Evolutionary conservation across 257 asterid species (phyloP), one percentile per base, ranked within the genome.

Genomic region (Salvia miltiorrhiza): DNA sequence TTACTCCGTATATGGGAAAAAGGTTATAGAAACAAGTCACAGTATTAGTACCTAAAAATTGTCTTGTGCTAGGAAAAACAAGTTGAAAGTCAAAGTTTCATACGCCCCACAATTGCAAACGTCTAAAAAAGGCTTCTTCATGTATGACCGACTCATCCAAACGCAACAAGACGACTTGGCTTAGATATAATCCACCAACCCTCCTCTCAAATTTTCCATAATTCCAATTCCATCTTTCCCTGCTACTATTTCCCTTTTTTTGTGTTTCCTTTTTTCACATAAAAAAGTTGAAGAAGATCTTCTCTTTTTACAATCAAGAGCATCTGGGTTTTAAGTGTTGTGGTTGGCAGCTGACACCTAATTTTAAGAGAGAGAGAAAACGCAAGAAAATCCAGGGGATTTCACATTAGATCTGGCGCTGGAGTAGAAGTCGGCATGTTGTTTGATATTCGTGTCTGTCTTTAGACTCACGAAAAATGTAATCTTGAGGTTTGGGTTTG

Each of bases 341-440:
- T 48, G 58, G 70, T 73, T 71, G 77, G 73, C 72, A 69, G 82
- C 71, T 74, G 75, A 69, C 65, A 53, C 78, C 56, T 56, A 72
- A 37, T 37, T 62, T 45, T 57, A 37, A 23, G 52, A 53, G 72
- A 63, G 60, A 73, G 65, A 75, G 73, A 52, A 52, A 53, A 9
- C 54, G 1, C 48, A 43, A 67, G 75, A 72, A 60, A 40, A 48
- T 19, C 24, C 48, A 20, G 67, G 74, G 79, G 74, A 19, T 81
- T 30, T 82, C 86, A 76, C 83, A 73, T 67, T 76, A 79, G 84
- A 85, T 85, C 90, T 85, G 73, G 12, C 70, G 68, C 67, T 28
- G 65, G 49, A 62, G 4, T 23, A 30, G 44, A 24, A 50, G 30
- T 67, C 44, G 8, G 49, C 35, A 43, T 41, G 55, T 21, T 63